Conservation (phyloP, 2,329 filamentous ascomycete species). For the Nemania abortiva region DNA sequence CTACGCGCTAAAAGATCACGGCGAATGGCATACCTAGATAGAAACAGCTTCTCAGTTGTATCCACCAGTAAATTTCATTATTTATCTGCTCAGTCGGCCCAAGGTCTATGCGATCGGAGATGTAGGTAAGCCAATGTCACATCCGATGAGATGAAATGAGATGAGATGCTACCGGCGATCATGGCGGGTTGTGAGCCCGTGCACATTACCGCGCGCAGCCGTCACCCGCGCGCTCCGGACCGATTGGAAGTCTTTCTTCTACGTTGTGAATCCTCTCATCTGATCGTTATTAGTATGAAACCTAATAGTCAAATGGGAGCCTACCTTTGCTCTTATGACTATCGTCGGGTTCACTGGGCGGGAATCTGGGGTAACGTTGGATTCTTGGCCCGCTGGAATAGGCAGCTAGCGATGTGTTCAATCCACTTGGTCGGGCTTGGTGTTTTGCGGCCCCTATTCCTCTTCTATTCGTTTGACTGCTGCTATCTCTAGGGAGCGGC, state of each 20-base stretch:
- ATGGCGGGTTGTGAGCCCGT: background rate
- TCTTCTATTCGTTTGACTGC: background rate
- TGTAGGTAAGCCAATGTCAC: background rate
- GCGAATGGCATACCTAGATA: background rate
- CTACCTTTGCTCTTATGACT: constrained; percentile 1
- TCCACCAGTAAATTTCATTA: background rate
- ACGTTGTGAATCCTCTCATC: background rate
- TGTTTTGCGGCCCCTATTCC: background rate
- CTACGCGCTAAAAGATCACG: background rate
- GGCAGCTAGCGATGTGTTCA: constrained; percentile 5
- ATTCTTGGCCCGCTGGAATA: constrained; percentile 20
- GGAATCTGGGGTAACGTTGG: constrained; percentile 13
- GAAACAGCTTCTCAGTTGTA: background rate
- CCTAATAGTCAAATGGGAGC: background rate
- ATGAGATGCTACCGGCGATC: constrained; percentile 2
- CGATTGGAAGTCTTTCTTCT: constrained; percentile 1
- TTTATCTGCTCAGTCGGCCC: too few relatives aligned
- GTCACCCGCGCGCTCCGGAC: background rate
- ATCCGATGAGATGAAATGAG: background rate
- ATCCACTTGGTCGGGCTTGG: background rate
- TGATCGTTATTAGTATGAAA: background rate
- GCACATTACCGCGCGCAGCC: background rate
- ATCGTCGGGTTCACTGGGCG: background rate
- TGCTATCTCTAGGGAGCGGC: background rate
- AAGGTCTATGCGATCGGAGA: background rate